Evolutionary conservation across 306 rosid species (phyloP).

Genomic region (Astragalus membranaceus): DNA sequence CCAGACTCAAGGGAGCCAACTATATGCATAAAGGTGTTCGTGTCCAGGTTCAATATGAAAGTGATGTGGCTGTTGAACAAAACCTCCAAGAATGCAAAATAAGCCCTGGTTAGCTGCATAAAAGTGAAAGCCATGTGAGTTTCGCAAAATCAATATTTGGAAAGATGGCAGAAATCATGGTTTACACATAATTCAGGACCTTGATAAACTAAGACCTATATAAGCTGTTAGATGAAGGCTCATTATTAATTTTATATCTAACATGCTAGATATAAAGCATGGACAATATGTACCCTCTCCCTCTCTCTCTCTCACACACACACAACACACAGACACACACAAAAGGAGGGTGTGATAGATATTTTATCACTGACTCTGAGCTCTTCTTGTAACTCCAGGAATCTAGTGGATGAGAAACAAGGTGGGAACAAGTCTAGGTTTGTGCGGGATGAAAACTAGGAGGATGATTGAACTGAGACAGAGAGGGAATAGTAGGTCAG

Average conservation of each 20-base stretch:
- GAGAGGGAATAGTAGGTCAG: no score
- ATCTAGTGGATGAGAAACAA: no score
- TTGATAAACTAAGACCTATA: neutral
- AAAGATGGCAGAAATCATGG: neutral
- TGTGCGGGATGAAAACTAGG: no score
- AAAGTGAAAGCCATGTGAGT: constrained; percentile 16
- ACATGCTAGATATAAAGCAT: neutral
- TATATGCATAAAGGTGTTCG: constrained; percentile 78
- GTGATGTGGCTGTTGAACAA: constrained; percentile 79
- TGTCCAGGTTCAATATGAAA: constrained; percentile 71
- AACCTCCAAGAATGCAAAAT: constrained; percentile 95
- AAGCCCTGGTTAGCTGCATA: constrained; percentile 88
- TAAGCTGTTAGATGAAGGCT: neutral
- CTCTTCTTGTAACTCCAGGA: no score
- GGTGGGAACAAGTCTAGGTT: no score
- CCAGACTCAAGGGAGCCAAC: constrained; percentile 98
- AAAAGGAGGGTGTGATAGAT: no score
- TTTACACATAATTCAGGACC: neutral
- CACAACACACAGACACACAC: no score
- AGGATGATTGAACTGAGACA: no score
- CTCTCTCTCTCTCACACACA: no score
- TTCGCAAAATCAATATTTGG: neutral
- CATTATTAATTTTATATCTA: neutral
- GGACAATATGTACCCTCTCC: neutral
- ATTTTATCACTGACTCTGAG: no score